phyloP scores from a whole-genome alignment of 306 rosid species.

The Clitoria ternatea region DNA sequence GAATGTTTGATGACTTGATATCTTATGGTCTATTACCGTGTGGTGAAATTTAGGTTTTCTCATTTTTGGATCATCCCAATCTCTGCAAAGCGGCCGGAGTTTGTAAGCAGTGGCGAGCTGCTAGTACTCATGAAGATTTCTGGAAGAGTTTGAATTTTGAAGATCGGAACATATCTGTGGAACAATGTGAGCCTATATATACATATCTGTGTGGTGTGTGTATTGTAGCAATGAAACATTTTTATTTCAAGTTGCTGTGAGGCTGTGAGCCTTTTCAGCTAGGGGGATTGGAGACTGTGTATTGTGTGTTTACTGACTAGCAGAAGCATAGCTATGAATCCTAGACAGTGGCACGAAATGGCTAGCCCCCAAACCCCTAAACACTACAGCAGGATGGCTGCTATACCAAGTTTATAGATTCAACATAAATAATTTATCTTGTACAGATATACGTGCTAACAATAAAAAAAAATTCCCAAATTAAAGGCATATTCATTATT shows the following conservation, averaged over 20 bases:
- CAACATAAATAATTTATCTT: neutral
- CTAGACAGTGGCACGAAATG: neutral
- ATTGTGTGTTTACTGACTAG: neutral
- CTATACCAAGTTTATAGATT: neutral
- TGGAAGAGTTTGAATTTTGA: conserved; percentile 92
- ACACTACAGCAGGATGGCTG: neutral
- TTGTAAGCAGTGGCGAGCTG: conserved; percentile 90
- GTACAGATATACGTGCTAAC: neutral
- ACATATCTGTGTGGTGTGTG: too few relatives aligned
- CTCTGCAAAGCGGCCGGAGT: conserved; percentile 95
- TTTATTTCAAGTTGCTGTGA: too few relatives aligned
- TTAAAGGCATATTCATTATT: neutral
- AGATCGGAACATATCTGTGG: conserved; percentile 74
- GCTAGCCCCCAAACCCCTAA: neutral
- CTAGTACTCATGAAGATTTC: conserved; percentile 97
- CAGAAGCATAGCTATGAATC: neutral
- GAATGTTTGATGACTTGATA: neutral
- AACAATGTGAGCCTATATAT: conserved; percentile 70
- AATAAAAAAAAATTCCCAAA: neutral
- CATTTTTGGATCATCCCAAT: conserved; percentile 84
- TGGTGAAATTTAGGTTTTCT: conserved; percentile 64
- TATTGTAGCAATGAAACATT: neutral
- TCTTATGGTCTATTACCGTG: neutral
- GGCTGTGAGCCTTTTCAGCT: neutral
- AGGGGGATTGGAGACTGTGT: neutral